Evolutionary conservation across 2,329 filamentous ascomycete genomes (phyloP), one percentile per base, ranked within the genome.

Genomic region (Colletotrichum musicola): DNA sequence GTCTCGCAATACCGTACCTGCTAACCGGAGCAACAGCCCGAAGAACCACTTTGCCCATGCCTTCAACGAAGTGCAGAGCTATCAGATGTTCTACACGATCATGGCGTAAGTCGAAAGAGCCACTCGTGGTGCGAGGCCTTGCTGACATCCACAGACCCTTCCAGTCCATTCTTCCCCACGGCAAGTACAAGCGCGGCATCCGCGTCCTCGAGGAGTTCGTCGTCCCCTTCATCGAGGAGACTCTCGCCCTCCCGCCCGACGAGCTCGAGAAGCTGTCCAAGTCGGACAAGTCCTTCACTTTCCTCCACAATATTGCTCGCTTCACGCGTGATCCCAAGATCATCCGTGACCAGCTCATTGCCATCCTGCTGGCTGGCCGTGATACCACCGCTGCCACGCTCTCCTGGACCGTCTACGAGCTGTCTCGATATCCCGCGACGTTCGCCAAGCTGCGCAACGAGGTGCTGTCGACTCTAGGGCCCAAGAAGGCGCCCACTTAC

Each of bases 331-430:
- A 87, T 62, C 80, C 81, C 0, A 84, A 84, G 42, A 84, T 91
- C 12, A 86, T 95, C 35, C 90, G 93, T n/a, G 92, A 95, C 77
- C 92, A 95, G 76, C 84, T 94, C 49, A 88, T 93, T 55, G 89
- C 90, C 9, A 86, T 95, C 12, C 85, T 95, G 27, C 82, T 90
- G 47, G 86, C 85, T 0, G 85, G 84, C 1, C 81, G 86, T n/a
- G 86, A 89, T 72, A 88, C 86, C 1, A 88, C 86, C 0, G 85
- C 84, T 2, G 79, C 77, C 10, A 77, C 86, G 3, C 77, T 89
- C 1, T 81, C 83, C 10, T 87, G 83, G 82, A 74, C 82, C 16
- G 81, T 86, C 59, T 79, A 80, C 67, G 75, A 77, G n/a, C 73
- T 86, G 14, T 76, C 82, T 1, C 78, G 80, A 30, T 75, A 85